Conservation (phyloP, 805 yeast genomes). For the Candida nanaspora region DNA sequence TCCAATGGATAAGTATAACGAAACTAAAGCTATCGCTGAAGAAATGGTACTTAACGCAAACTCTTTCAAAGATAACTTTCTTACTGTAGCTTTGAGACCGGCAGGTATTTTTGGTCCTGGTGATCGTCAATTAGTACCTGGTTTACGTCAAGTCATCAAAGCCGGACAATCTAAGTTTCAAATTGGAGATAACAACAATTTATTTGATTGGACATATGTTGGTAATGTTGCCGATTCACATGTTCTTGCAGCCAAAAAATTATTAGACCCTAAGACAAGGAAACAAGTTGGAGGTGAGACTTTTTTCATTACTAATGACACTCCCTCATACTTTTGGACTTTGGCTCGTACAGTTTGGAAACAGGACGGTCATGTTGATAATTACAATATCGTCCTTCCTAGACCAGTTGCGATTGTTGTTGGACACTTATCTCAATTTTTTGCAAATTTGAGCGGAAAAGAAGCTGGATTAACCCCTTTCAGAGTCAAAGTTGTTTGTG, state of each 20-base stretch:
- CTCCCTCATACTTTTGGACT: constrained; percentile 96
- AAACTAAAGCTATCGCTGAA: constrained; percentile 91
- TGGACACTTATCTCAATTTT: constrained; percentile 75
- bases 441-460: constrained; percentile 63
- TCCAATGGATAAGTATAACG: constrained; percentile 96
- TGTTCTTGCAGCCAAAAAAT: constrained; percentile 79
- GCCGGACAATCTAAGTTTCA: constrained; percentile 88
- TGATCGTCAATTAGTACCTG: constrained; percentile 94
- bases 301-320: constrained; percentile 87
- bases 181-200: constrained; percentile 86
- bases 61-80: constrained; percentile 43
- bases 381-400: constrained; percentile 56
- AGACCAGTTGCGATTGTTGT: constrained; percentile 72
- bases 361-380: constrained; percentile 82
- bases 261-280: constrained; percentile 41
- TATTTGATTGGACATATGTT: constrained; percentile 97
- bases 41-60: constrained; percentile 70
- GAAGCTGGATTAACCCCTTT: constrained; percentile 95
- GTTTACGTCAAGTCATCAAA: constrained; percentile 73
- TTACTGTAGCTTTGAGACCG: constrained; percentile 86
- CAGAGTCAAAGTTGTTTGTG: constrained; percentile 88
- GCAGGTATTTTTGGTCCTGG: constrained; percentile 99
- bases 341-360: constrained; percentile 96
- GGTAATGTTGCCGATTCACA: constrained; percentile 98
- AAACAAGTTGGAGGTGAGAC: constrained; percentile 69